Percentiles rank a stretch among this genome's conserved stretches.
phyloP scores from a whole-genome alignment of 1,284 basidiomycete species.

The Tylopilus sp. region DNA sequence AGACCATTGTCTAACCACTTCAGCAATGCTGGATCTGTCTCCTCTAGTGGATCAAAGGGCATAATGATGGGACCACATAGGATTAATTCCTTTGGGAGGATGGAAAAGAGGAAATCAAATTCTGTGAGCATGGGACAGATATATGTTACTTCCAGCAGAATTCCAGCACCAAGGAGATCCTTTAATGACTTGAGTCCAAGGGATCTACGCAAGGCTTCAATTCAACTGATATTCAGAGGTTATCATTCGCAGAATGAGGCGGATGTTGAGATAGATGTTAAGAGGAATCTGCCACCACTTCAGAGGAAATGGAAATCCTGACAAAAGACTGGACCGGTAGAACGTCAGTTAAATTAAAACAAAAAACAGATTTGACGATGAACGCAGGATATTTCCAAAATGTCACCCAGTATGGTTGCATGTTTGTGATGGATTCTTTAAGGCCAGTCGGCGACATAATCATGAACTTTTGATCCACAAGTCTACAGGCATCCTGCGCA shows the following conservation, averaged over 20 bases:
- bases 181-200: conserved; percentile 1
- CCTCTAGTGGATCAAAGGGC: conserved; percentile 9
- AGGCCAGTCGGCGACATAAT: conserved; percentile 6
- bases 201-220: not conserved
- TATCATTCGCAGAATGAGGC: not conserved
- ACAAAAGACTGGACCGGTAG: not conserved
- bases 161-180: not conserved
- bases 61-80: conserved; percentile 11
- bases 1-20: conserved; percentile 17
- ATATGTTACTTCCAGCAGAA: not conserved
- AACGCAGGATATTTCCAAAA: conserved; percentile 14
- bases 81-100: conserved; percentile 4
- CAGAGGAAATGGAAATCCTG: conserved; percentile 9
- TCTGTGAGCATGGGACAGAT: conserved; percentile 9
- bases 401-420: not conserved
- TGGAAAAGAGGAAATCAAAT: not conserved
- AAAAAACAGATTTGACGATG: not conserved
- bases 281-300: conserved; percentile 14
- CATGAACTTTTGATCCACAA: conserved; percentile 1
- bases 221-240: not conserved
- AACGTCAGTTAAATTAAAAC: not conserved
- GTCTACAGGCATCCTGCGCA: conserved; percentile 11
- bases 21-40: conserved; percentile 8
- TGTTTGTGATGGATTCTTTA: not conserved
- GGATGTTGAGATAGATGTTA: conserved; percentile 13